Conservation (phyloP, 345 rosid genomes). For the Cardiospermum halicacabum region DNA sequence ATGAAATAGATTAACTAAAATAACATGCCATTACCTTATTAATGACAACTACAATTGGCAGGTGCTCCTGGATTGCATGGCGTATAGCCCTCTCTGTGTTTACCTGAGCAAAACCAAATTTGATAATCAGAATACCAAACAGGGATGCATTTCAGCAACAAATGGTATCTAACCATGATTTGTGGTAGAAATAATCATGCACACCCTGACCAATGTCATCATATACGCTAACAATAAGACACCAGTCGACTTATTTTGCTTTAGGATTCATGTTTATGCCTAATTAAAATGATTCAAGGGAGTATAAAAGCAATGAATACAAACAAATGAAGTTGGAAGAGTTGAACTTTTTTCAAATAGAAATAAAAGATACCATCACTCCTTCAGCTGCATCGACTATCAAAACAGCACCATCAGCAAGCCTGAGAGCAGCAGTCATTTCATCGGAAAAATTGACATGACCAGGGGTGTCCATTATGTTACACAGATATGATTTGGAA, state of each 20-base stretch:
- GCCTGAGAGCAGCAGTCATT: conserved; percentile 83
- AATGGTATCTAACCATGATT: neutral
- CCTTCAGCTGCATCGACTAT: conserved; percentile 99
- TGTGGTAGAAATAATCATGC: conserved; percentile 6
- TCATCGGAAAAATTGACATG: conserved; percentile 83
- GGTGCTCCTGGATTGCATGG: conserved; percentile 89
- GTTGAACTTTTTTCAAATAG: conserved; percentile 5
- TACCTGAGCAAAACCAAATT: conserved; percentile 40
- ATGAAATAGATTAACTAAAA: neutral
- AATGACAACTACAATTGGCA: conserved; percentile 92
- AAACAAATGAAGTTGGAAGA: neutral
- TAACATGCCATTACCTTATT: conserved; percentile 56
- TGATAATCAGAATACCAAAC: conserved; percentile 8
- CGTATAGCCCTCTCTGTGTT: conserved; percentile 98
- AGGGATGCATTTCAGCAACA: neutral
- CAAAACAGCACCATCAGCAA: conserved; percentile 93
- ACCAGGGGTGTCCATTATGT: conserved; percentile 95
- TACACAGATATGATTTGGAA: conserved; percentile 84
- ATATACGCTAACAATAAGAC: neutral
- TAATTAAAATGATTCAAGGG: neutral
- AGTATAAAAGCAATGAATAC: neutral
- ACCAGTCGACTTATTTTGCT: neutral
- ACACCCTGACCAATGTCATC: neutral
- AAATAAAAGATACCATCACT: conserved; percentile 37
- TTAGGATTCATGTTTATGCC: neutral